Conservation (phyloP, 2,329 filamentous ascomycete species). For the Penicillium sp. region DNA sequence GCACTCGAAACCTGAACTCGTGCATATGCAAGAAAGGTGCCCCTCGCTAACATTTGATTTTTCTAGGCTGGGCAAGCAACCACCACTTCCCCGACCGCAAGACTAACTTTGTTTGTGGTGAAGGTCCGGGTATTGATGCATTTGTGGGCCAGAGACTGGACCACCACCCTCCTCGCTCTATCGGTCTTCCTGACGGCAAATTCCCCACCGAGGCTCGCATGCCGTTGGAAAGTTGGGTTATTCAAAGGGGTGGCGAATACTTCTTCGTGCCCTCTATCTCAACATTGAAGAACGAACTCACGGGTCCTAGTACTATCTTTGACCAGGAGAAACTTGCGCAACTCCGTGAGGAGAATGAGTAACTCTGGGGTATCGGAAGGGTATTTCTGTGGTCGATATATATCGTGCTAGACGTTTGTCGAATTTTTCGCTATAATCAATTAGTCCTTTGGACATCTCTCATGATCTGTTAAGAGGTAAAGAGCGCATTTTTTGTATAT, state of each 20-base stretch:
- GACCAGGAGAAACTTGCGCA: not conserved
- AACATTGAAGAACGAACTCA: slow-evolving; percentile 11
- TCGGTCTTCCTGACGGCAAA: slow-evolving; percentile 18
- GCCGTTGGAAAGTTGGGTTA: slow-evolving; percentile 37
- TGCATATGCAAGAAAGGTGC: not conserved
- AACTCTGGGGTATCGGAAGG: not conserved
- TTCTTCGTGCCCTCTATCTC: slow-evolving; percentile 48
- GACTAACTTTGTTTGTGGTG: not conserved
- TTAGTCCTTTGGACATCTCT: not conserved
- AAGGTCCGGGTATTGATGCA: slow-evolving; percentile 21
- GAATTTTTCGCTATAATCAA: not conserved
- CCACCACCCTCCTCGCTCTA: slow-evolving; percentile 13
- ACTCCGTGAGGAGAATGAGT: not conserved
- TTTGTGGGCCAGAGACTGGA: slow-evolving; percentile 19
- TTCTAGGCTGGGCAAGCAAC: slow-evolving; percentile 25
- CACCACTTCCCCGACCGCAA: slow-evolving; percentile 18
- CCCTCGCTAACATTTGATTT: not conserved
- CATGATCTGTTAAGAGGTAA: not conserved
- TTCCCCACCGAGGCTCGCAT: slow-evolving; percentile 16
- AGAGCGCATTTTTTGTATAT: no score
- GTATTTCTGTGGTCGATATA: not conserved
- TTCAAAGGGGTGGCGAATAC: slow-evolving; percentile 47
- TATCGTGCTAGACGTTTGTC: not conserved
- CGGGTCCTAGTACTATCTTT: slow-evolving; percentile 1
- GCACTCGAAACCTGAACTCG: not conserved